phyloP scores from a whole-genome alignment of 257 asterid genomes.

The Solanum gandarillasii region DNA sequence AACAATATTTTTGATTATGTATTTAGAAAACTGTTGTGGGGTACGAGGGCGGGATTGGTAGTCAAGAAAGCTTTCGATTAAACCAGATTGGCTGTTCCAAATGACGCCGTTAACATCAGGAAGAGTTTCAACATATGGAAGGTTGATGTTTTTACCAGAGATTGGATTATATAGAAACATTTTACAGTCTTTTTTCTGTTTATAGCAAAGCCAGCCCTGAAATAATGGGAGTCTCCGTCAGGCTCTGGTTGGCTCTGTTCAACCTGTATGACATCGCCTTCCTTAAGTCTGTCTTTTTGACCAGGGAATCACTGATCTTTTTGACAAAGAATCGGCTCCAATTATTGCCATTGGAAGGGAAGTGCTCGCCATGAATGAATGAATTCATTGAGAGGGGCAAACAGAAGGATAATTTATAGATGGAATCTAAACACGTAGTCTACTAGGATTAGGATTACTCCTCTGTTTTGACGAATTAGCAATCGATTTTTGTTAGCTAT shows the following conservation, averaged over 20 bases:
- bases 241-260: background rate
- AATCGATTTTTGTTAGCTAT: too few relatives aligned
- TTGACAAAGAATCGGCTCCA: background rate
- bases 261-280: background rate
- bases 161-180: too few relatives aligned
- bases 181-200: too few relatives aligned
- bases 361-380: background rate
- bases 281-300: background rate
- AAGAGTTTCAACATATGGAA: background rate
- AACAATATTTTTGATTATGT: background rate
- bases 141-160: background rate
- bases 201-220: too few relatives aligned
- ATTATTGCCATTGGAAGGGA: background rate
- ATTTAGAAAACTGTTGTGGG: background rate
- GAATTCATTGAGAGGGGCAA: background rate
- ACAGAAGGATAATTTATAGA: background rate
- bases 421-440: background rate
- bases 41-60: background rate
- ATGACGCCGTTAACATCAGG: background rate
- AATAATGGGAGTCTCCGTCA: background rate
- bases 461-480: too few relatives aligned
- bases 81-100: background rate
- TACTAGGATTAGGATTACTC: too few relatives aligned
- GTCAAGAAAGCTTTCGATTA: background rate
- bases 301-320: background rate